Evolutionary conservation across 495 filamentous ascomycete species (phyloP), one percentile per base, ranked within the genome.

Genomic region (Penicillium arizonense): DNA sequence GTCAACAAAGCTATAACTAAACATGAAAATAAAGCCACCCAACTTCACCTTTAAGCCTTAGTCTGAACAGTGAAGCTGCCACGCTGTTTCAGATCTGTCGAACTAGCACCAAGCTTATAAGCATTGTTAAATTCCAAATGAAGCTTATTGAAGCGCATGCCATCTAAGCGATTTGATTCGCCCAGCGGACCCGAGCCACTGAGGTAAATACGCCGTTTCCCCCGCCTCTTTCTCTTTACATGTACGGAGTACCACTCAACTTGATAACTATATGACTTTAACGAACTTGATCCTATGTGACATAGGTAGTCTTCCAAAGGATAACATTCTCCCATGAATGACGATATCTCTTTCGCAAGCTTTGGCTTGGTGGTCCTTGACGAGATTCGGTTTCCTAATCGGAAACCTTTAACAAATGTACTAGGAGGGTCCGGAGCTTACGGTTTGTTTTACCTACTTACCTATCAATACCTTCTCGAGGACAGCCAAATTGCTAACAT

Each of bases 11-110:
- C 28, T 30, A 7, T 30, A 30, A 0, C 28, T 8, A 7, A 30
- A 30, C 28, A 30, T 8, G 6, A 30, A 30, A 30, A 9, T 10
- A 30, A 30, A 30, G 9, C 8, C 28, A 8, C 28, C 28, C 28
- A 30, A 10, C 28, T 9, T 30, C 28, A 7, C 5, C 2, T 7
- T 24, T 30, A 30, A 30, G 28, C 28, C 28, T 30, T 30, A 2
- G 2, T 47, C 45, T 51, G 16, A 34, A 92, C 3, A 80, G 85
- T 11, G 85, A 91, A 53, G 8, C 24, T 53, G 5, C 42, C 47
- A 35, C 38, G 44, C 43, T 56, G 43, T 12, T 32, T 44, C 20
- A 62, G 23, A 53, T 62, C 59, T 2, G 34, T 42, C 13, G 49
- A 50, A 12, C 41, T 49, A 16, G 49, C 47, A 13, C 59, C 59